Conservation (phyloP, 441 rosid genomes). For the Omphalea diandra region DNA sequence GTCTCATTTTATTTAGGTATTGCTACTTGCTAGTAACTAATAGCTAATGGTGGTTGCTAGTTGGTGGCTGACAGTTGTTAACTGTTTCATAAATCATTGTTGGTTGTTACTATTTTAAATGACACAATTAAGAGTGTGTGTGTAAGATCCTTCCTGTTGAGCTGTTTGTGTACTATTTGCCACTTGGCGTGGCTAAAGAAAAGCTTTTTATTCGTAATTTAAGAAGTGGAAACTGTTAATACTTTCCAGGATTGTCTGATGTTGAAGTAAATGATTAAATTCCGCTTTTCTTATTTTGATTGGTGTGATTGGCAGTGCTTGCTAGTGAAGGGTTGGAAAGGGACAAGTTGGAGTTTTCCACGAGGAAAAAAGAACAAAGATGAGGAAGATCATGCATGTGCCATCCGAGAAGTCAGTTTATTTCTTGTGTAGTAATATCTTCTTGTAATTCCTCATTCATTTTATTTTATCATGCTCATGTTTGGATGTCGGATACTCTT, state of each 20-base stretch:
- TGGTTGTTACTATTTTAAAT: too few species aligned
- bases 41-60: too few species aligned
- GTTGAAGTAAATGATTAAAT: conserved; percentile 2
- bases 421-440: conserved; percentile 7
- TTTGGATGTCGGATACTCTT: neutral
- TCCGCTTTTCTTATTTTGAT: conserved; percentile 12
- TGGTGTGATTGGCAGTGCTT: conserved; percentile 58
- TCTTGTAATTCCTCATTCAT: neutral
- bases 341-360: conserved; percentile 99
- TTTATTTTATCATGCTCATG: conserved; percentile 15
- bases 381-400: conserved; percentile 98
- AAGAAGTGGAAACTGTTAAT: neutral
- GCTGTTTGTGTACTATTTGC: neutral
- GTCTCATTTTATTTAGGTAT: too few species aligned
- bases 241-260: neutral
- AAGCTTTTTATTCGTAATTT: too few species aligned
- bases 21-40: too few species aligned
- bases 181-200: too few species aligned
- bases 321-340: conserved; percentile 99
- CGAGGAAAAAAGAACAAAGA: conserved; percentile 98
- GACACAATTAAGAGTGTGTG: too few species aligned
- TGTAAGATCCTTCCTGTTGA: too few species aligned
- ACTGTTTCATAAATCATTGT: too few species aligned
- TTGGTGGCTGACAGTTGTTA: too few species aligned
- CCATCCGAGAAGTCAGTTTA: conserved; percentile 79